phyloP scores from a whole-genome alignment of 306 rosid species.

The Quillaja saponaria region DNA sequence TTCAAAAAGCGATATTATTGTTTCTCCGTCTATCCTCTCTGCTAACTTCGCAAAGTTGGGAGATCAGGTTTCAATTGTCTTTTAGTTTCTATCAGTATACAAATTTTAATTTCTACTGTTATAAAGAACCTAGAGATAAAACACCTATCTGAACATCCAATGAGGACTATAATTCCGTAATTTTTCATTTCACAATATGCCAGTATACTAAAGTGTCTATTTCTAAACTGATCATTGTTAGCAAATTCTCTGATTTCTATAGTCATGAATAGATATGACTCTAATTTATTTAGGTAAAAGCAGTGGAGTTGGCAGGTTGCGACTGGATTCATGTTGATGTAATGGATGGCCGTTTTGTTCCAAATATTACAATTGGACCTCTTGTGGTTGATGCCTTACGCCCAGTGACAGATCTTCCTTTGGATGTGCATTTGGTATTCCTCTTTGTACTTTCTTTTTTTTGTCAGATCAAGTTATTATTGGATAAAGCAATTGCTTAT shows the following conservation, averaged over 20 bases:
- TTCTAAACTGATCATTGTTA: slow-evolving; percentile 29
- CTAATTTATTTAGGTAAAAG: slow-evolving; percentile 71
- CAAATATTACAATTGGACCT: slow-evolving; percentile 97
- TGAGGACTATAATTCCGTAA: not conserved
- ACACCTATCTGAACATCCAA: not conserved
- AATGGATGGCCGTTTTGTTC: slow-evolving; percentile 99
- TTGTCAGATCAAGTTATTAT: slow-evolving; percentile 3
- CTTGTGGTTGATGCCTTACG: slow-evolving; percentile 96
- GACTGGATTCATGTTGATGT: slow-evolving; percentile 99
- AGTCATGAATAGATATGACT: slow-evolving; percentile 35
- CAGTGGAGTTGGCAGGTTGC: slow-evolving; percentile 99
- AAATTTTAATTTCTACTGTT: slow-evolving; percentile 23
- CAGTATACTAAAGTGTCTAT: slow-evolving; percentile 10
- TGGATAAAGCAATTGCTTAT: slow-evolving; percentile 28
- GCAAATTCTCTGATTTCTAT: slow-evolving; percentile 18
- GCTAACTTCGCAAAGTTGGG: slow-evolving; percentile 94
- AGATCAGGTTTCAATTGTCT: slow-evolving; percentile 68
- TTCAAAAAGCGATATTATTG: slow-evolving; percentile 82
- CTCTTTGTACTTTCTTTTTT: slow-evolving; percentile 22
- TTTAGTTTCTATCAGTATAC: slow-evolving; percentile 26
- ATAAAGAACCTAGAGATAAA: not conserved
- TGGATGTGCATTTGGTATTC: slow-evolving; percentile 96
- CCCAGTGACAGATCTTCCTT: slow-evolving; percentile 97
- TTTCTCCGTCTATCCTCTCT: slow-evolving; percentile 95
- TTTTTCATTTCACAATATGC: slow-evolving; percentile 10